Conservation (phyloP, 768 basidiomycete genomes). For the Suillus variegatus region DNA sequence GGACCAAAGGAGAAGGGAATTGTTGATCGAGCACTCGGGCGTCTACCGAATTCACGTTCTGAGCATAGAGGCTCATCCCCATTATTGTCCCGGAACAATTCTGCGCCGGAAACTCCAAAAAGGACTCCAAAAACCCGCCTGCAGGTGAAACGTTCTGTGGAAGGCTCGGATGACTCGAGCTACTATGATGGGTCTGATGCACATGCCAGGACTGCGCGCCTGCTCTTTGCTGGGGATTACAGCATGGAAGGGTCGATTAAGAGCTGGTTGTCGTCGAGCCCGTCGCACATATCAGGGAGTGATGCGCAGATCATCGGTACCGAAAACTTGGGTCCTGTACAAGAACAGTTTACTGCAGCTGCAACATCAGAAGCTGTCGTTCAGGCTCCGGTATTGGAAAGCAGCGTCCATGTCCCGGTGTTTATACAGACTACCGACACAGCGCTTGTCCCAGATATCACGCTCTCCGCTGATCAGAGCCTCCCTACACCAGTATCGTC, state of each 20-base stretch:
- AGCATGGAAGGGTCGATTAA: conserved; percentile 19
- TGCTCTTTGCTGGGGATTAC: conserved; percentile 46
- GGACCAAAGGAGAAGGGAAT: conserved; percentile 33
- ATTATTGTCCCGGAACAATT: not conserved
- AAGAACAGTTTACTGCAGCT: not conserved
- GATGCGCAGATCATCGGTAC: not conserved
- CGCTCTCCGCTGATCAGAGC: not conserved
- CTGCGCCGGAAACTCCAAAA: not conserved
- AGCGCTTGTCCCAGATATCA: not conserved
- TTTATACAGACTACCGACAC: not conserved
- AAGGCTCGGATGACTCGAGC: conserved; percentile 45
- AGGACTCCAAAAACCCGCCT: not conserved
- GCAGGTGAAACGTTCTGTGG: conserved; percentile 12
- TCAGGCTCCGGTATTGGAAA: not conserved
- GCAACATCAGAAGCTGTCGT: not conserved
- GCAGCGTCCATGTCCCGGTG: not conserved
- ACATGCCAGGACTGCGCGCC: conserved; percentile 57
- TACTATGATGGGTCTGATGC: conserved; percentile 46
- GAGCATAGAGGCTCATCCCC: not conserved
- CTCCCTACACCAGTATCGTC: conserved; percentile 30
- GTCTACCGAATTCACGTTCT: not conserved
- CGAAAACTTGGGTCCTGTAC: not conserved
- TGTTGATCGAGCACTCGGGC: conserved; percentile 36
- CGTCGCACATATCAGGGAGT: conserved; percentile 1
- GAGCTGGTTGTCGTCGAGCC: conserved; percentile 20